Evolutionary conservation across 2,329 filamentous ascomycete species (phyloP).

Genomic region (Phyllosticta citriasiana): DNA sequence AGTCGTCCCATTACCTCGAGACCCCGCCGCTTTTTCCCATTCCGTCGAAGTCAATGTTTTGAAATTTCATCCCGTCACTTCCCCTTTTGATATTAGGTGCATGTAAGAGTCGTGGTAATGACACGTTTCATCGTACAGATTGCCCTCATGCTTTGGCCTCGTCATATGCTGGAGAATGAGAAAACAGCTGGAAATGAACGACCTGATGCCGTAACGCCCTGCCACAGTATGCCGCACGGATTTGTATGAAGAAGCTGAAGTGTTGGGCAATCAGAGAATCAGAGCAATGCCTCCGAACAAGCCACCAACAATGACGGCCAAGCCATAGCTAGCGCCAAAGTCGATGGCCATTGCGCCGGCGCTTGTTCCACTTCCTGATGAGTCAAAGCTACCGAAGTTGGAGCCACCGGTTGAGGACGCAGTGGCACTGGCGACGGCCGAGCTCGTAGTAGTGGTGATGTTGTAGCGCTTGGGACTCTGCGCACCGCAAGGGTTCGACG

Average conservation of each 20-base stretch:
- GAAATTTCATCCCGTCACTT: background rate
- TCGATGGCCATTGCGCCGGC: constrained; percentile 36
- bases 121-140: background rate
- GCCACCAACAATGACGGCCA: constrained; percentile 43
- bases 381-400: constrained; percentile 12
- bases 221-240: background rate
- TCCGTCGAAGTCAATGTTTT: background rate
- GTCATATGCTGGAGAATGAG: background rate
- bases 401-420: constrained; percentile 13
- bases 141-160: background rate
- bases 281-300: constrained; percentile 49
- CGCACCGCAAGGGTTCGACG: constrained; percentile 65
- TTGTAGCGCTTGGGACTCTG: constrained; percentile 53
- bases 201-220: background rate
- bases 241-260: background rate
- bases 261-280: constrained; percentile 19
- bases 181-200: background rate
- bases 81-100: background rate
- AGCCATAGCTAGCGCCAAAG: constrained; percentile 46
- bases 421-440: constrained; percentile 32
- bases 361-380: constrained; percentile 23
- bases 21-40: background rate
- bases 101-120: background rate
- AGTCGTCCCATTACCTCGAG: background rate
- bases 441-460: constrained; percentile 39